Conservation (phyloP, 1,284 basidiomycete genomes). For the Pseudomicrostroma phylloplanum region DNA sequence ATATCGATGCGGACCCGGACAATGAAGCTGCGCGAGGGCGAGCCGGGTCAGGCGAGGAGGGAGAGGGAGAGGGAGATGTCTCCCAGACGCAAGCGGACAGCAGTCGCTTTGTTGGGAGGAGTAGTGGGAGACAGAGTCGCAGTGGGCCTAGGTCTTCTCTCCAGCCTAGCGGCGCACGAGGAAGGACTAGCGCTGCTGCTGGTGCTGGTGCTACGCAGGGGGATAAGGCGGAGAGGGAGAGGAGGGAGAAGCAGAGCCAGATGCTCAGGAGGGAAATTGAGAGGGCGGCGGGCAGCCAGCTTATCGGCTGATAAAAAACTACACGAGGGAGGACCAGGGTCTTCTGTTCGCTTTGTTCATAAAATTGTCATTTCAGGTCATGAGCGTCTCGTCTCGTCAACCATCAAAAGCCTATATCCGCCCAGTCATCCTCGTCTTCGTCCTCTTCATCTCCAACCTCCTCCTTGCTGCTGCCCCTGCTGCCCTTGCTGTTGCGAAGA, state of each 20-base stretch:
- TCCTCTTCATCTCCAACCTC: not conserved
- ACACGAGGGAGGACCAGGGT: no score
- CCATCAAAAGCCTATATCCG: not conserved
- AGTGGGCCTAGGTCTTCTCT: not conserved
- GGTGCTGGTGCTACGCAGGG: not conserved
- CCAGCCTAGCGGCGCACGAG: not conserved
- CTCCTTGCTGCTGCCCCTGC: no score
- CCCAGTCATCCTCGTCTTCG: not conserved
- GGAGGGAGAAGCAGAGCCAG: slow-evolving; percentile 4
- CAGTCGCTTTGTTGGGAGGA: not conserved
- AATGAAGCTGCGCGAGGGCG: slow-evolving; percentile 19
- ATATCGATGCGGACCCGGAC: slow-evolving; percentile 17
- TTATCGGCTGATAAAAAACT: not conserved
- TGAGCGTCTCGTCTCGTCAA: not conserved
- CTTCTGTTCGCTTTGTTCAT: no score
- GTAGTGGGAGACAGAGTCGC: not conserved
- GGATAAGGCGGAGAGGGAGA: not conserved
- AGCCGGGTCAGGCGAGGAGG: not conserved
- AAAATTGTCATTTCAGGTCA: not conserved
- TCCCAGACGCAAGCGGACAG: not conserved
- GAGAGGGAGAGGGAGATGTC: not conserved
- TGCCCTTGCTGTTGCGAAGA: no score
- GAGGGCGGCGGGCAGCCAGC: slow-evolving; percentile 4
- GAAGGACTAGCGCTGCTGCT: not conserved
- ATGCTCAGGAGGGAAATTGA: slow-evolving; percentile 3